A percentile compares a stretch with the other conserved stretches of the same genome.
phyloP scores from a whole-genome alignment of 257 asterid genomes.

The Rhazya stricta region DNA sequence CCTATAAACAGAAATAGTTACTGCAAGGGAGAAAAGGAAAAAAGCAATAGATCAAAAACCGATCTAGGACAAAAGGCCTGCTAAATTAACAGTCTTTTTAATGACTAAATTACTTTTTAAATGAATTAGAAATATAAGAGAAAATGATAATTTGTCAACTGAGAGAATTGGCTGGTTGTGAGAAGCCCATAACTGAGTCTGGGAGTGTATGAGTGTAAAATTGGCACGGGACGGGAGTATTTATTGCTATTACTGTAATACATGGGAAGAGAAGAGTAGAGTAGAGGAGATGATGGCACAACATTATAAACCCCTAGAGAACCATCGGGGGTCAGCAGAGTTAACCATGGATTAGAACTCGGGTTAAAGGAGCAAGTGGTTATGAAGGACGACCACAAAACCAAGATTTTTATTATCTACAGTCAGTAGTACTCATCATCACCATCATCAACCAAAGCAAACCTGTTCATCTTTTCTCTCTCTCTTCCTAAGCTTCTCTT shows the following conservation, averaged over 20 bases:
- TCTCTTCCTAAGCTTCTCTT: constrained; percentile 5
- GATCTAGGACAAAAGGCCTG: too few species aligned
- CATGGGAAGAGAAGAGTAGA: constrained; percentile 14
- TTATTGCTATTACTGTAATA: constrained; percentile 13
- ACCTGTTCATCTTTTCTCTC: background rate
- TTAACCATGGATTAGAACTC: constrained; percentile 51
- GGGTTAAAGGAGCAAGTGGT: constrained; percentile 44
- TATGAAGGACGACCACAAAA: constrained; percentile 63
- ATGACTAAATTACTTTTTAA: too few species aligned
- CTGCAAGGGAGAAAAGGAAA: background rate
- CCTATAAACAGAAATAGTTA: constrained; percentile 1
- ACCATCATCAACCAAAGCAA: constrained; percentile 27
- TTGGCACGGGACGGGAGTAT: background rate
- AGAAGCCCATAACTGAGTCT: background rate
- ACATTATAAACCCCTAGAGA: constrained; percentile 12
- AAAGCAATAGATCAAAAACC: background rate
- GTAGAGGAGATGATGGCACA: constrained; percentile 4
- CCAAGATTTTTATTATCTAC: constrained; percentile 55
- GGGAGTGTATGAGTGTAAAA: background rate
- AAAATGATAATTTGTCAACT: too few species aligned
- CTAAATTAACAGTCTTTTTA: too few species aligned
- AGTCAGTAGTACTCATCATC: constrained; percentile 28
- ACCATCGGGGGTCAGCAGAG: constrained; percentile 10
- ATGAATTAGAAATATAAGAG: too few species aligned
- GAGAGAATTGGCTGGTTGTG: background rate